A percentile compares a stretch with the other conserved stretches of the same genome.
phyloP scores from a whole-genome alignment of 768 basidiomycete genomes.

The Lepiota brunneoincarnata region DNA sequence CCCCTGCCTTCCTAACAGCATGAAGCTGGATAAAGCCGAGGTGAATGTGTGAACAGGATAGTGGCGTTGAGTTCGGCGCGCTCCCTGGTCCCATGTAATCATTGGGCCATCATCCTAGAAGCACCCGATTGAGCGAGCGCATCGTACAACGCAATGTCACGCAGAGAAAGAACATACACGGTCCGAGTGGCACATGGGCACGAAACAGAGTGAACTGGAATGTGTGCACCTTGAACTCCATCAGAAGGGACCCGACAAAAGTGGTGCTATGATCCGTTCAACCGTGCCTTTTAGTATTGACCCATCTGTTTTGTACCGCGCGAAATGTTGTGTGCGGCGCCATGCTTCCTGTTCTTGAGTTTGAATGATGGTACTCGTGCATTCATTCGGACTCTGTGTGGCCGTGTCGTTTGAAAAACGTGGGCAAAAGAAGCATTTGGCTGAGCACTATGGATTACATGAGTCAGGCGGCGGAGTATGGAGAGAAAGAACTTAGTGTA shows the following conservation, averaged over 20 bases:
- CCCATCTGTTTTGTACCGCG: background rate
- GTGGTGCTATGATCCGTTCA: slow-evolving; percentile 1
- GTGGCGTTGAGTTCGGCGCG: background rate
- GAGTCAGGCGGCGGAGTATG: no score
- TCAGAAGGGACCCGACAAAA: background rate
- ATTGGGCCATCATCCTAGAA: background rate
- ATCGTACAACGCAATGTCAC: background rate
- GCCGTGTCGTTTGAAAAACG: no score
- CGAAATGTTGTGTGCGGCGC: background rate
- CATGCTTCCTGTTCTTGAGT: no score
- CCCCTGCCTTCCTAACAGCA: background rate
- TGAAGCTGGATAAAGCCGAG: background rate
- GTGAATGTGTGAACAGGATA: background rate
- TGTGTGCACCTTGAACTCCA: background rate
- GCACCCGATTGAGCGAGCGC: background rate
- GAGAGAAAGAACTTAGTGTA: no score
- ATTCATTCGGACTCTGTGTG: no score
- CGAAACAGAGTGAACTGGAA: background rate
- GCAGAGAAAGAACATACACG: background rate
- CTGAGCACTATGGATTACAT: no score
- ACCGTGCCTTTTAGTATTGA: background rate
- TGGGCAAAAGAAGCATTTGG: no score
- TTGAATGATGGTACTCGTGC: no score
- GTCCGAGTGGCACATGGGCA: background rate
- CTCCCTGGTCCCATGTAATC: background rate